Conservation (phyloP, 2,329 filamentous ascomycete species). For the Diaporthe citrichinensis region DNA sequence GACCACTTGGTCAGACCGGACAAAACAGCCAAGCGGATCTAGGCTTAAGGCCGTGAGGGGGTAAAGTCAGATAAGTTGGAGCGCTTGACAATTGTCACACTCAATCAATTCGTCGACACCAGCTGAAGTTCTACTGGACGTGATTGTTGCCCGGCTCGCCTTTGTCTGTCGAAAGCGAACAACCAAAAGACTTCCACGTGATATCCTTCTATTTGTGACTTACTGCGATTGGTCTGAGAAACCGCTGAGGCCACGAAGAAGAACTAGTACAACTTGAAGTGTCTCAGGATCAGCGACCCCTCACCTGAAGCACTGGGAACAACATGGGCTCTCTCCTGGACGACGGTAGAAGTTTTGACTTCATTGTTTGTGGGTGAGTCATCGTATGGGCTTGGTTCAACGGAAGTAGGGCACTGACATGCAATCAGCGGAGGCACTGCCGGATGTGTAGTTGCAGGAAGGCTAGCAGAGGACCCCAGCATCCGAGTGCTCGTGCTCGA, state of each 20-base stretch:
- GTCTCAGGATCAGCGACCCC: slow-evolving; percentile 4
- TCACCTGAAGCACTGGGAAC: background rate
- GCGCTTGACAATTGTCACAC: background rate
- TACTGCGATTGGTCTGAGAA: too few species aligned
- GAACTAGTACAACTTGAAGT: background rate
- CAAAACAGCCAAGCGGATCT: slow-evolving; percentile 4
- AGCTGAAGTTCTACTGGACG: background rate
- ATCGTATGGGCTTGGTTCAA: background rate
- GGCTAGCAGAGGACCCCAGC: slow-evolving; percentile 55
- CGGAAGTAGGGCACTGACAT: background rate
- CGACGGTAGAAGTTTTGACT: slow-evolving; percentile 3
- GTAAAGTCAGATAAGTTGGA: background rate
- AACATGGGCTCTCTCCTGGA: slow-evolving; percentile 12
- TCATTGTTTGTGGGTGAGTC: slow-evolving; percentile 24
- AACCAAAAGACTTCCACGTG: background rate
- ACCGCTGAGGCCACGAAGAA: background rate
- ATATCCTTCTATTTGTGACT: background rate
- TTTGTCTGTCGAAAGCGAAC: background rate
- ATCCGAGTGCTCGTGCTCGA: slow-evolving; percentile 56
- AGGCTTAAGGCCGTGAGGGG: slow-evolving; percentile 4
- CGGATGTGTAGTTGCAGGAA: slow-evolving; percentile 61
- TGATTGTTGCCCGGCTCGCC: background rate
- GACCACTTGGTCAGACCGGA: background rate
- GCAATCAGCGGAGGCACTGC: slow-evolving; percentile 57
- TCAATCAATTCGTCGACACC: background rate